Conservation (phyloP, 495 filamentous ascomycete genomes). For the Chaetomium tenue region DNA sequence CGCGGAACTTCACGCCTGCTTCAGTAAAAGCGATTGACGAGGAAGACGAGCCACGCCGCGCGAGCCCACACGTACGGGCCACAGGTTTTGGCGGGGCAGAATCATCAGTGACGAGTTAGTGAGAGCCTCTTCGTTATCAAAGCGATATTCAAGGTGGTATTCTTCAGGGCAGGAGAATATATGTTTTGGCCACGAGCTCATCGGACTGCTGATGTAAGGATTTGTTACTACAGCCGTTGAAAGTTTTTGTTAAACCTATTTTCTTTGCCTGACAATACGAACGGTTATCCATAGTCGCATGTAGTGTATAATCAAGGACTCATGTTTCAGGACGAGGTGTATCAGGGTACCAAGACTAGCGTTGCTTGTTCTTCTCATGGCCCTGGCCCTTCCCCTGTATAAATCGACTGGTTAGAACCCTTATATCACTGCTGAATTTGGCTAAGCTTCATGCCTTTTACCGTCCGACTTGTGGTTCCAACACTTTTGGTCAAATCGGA, state of each 20-base stretch:
- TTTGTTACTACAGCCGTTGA: not conserved
- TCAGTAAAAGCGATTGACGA: conserved; percentile 44
- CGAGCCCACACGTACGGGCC: conserved; percentile 33
- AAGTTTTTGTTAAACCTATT: conserved; percentile 3
- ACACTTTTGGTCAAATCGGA: too few species aligned
- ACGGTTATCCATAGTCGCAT: not conserved
- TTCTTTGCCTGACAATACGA: not conserved
- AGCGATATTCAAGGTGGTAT: not conserved
- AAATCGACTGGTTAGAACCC: too few species aligned
- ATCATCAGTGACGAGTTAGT: not conserved
- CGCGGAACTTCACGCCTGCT: conserved; percentile 46
- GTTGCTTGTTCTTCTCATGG: not conserved
- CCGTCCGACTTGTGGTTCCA: too few species aligned
- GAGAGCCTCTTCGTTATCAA: not conserved
- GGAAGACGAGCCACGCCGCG: conserved; percentile 38
- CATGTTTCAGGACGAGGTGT: not conserved
- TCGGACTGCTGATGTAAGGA: not conserved
- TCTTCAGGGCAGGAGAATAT: not conserved
- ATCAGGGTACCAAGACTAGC: not conserved
- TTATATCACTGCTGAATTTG: too few species aligned
- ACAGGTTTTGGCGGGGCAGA: conserved; percentile 15
- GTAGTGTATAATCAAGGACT: conserved; percentile 12
- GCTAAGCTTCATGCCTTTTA: too few species aligned
- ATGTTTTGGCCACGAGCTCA: not conserved
- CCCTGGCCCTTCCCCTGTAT: too few species aligned